Percentiles rank a stretch among this genome's conserved stretches.
These are phyloP conservation scores for Suillus clintonianus DNA, from an alignment of 768 basidiomycete genomes.

Conservation along the genomic window DNA sequence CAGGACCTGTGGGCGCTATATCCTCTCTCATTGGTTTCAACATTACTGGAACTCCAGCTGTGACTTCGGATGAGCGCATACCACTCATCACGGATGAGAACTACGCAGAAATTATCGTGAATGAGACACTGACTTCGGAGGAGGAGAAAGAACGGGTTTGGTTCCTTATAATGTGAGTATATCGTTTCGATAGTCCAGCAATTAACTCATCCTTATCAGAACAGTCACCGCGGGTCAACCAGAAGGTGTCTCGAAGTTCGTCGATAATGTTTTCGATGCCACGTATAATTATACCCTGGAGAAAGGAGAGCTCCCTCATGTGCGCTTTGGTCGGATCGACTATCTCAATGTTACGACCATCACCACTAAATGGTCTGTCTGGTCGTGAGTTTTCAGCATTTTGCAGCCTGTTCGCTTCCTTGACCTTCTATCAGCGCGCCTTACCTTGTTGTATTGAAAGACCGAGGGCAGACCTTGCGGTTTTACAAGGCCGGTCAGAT, in stretches of 20 bases:
- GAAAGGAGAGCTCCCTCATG: slow-evolving; percentile 63
- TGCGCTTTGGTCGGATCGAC: slow-evolving; percentile 86
- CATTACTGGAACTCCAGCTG: slow-evolving; percentile 51
- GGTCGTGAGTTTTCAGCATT: slow-evolving; percentile 60
- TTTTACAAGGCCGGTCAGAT: slow-evolving; percentile 73
- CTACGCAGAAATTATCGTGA: slow-evolving; percentile 68
- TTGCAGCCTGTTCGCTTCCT: slow-evolving; percentile 1
- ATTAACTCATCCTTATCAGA: slow-evolving; percentile 33
- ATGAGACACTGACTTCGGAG: slow-evolving; percentile 64
- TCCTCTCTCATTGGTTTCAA: slow-evolving; percentile 69
- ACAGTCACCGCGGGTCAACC: slow-evolving; percentile 58
- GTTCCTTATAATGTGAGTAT: slow-evolving; percentile 74
- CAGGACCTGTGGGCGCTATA: slow-evolving; percentile 54
- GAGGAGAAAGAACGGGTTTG: slow-evolving; percentile 72
- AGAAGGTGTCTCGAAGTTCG: slow-evolving; percentile 67
- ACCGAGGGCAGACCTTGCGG: slow-evolving; percentile 77
- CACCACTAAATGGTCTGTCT: slow-evolving; percentile 85
- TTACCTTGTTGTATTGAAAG: slow-evolving; percentile 64
- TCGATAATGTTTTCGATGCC: slow-evolving; percentile 75
- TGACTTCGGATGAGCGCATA: slow-evolving; percentile 70
- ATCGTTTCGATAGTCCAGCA: neutral
- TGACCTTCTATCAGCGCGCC: slow-evolving; percentile 59
- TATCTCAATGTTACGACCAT: slow-evolving; percentile 81
- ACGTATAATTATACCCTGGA: slow-evolving; percentile 66
- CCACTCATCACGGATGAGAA: slow-evolving; percentile 84